Evolutionary conservation across 225 moss, liverwort and hornwort species (phyloP), one percentile per base, ranked within the genome.

Genomic region (Rhytidiadelphus loreus): DNA sequence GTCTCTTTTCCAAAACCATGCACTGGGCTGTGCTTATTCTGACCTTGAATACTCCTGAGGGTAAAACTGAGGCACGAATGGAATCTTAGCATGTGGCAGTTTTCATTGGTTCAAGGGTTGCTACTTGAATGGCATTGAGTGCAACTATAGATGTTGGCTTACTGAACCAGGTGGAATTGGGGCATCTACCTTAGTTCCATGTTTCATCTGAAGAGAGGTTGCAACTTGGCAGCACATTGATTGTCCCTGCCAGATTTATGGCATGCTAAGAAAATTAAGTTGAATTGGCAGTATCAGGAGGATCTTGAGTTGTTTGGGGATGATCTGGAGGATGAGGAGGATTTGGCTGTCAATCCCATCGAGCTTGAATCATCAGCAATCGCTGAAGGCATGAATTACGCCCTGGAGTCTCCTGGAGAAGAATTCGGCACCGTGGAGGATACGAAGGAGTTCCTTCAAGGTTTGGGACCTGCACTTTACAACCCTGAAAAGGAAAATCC

Each of bases 311-410:
- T 92, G 30, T 88, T 91, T 73, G 93, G 88, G 77, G 91, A 88
- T 35, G 91, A 91, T 82, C 55, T 85, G 35, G 88, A 85, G 78
- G 91, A 66, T 85, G 89, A 88, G 2, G 89, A 68, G 59, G 83
- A 85, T 64, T 69, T 88, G 73, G 71, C 84, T 76, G 91, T 94
- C 61, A 91, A 91, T 68, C 85, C 93, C 26, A 89, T 92, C 44
- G 93, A 94, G 87, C 92, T 94, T 75, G 93, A 89, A 86, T 91
- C 91, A 28, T 92, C 91, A 78, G 93, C 88, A 46, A 91, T 91
- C 50, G 88, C 93, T 35, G 93, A 93, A 87, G 89, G 92, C 85
- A 92, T 93, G 93, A 82, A 56, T 79, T 93, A 92, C 73, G 74
- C 84, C 22, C 89, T 87, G 16, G 93, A 90, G 82, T 55, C 32